Evolutionary conservation across 1,284 basidiomycete species (phyloP).

Genomic region (Boletus smithii): DNA sequence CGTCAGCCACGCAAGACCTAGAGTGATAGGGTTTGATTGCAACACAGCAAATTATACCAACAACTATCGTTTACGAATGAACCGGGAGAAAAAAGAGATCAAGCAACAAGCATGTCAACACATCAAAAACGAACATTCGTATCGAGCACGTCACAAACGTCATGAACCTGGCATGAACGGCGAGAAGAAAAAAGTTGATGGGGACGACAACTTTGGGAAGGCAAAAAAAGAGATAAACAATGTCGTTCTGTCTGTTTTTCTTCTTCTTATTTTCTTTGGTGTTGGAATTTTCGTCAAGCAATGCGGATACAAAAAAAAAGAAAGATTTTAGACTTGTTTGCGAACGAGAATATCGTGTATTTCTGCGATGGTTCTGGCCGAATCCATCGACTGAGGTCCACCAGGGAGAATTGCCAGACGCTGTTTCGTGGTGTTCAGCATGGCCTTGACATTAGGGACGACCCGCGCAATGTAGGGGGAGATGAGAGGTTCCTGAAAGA

Average conservation of each 20-base stretch:
- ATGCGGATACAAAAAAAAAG: neutral
- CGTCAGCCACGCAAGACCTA: no score
- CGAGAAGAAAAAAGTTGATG: neutral
- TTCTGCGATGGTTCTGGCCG: conserved; percentile 64
- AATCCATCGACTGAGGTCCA: conserved; percentile 60
- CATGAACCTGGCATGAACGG: conserved; percentile 32
- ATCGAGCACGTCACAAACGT: conserved; percentile 15
- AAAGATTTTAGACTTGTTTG: conserved; percentile 39
- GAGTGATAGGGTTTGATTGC: no score
- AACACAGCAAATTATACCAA: conserved; percentile 14
- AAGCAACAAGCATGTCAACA: conserved; percentile 15
- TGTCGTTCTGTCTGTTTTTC: neutral
- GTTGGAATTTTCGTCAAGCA: conserved; percentile 2
- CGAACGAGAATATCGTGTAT: conserved; percentile 70
- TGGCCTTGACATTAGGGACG: conserved; percentile 70
- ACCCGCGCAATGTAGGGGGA: conserved; percentile 76
- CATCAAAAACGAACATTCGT: conserved; percentile 11
- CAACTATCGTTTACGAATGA: conserved; percentile 18
- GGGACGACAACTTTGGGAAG: no score
- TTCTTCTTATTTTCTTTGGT: conserved; percentile 1
- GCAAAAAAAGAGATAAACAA: conserved; percentile 7
- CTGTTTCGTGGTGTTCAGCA: conserved; percentile 72
- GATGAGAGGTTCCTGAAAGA: conserved; percentile 68
- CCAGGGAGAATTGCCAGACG: conserved; percentile 72
- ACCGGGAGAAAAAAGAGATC: conserved; percentile 3